These are phyloP conservation scores for Auricularia sp. DNA, from an alignment of 768 basidiomycete genomes.

Conservation along the genomic window DNA sequence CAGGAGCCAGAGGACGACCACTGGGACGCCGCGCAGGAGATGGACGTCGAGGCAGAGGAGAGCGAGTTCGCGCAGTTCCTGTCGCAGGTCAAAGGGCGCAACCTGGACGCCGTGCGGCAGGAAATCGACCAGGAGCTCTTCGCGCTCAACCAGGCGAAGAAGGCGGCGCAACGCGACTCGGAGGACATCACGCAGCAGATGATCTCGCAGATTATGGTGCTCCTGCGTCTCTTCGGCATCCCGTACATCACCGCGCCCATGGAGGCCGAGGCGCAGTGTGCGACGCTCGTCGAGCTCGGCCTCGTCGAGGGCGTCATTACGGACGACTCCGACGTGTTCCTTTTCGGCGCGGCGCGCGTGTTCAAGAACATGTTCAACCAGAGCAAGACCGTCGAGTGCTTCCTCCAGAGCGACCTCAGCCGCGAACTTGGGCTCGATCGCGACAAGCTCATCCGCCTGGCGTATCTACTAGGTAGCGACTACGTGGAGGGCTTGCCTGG, in stretches of 20 bases:
- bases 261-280: slow-evolving; percentile 99
- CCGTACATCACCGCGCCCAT: slow-evolving; percentile 98
- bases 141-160: slow-evolving; percentile 69
- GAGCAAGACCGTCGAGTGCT: slow-evolving; percentile 96
- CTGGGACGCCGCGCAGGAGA: slow-evolving; percentile 82
- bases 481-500: slow-evolving; percentile 89
- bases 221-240: slow-evolving; percentile 90
- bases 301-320: slow-evolving; percentile 97
- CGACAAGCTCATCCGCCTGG: slow-evolving; percentile 77
- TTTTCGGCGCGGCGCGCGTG: slow-evolving; percentile 88
- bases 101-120: slow-evolving; percentile 66
- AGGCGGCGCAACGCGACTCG: slow-evolving; percentile 83
- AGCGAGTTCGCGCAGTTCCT: slow-evolving; percentile 88
- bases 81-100: slow-evolving; percentile 80
- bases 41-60: slow-evolving; percentile 68
- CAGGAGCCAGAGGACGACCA: slow-evolving; percentile 28
- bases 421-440: slow-evolving; percentile 82
- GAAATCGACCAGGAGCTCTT: slow-evolving; percentile 92
- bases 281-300: slow-evolving; percentile 71
- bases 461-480: slow-evolving; percentile 92
- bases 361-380: slow-evolving; percentile 99
- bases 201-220: slow-evolving; percentile 69
- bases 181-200: slow-evolving; percentile 94
- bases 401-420: slow-evolving; percentile 69
- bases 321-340: slow-evolving; percentile 97